Evolutionary conservation across 805 yeast species (phyloP), one percentile per base, ranked within the genome.

Genomic region (Lipomyces anomalus): DNA sequence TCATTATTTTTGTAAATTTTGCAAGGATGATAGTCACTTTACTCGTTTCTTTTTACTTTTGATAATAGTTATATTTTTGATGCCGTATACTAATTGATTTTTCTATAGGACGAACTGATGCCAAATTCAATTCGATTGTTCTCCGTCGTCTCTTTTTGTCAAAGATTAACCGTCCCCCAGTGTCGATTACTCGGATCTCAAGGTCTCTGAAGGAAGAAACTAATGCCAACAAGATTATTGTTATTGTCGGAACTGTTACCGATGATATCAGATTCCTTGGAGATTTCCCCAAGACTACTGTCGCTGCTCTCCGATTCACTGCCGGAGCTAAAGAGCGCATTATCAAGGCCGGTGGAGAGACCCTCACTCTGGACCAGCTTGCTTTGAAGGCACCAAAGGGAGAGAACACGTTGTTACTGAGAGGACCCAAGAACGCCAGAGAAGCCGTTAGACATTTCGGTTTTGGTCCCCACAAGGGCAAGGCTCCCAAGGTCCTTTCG

Each of bases 391-490:
- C 97, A 72, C 99, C 99, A 75, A 88, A 89, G 74, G 99, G 99
- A 76, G 83, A 86, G 75, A 92, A 92, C 95, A 92, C 98, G 63
- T 76, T 92, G 73, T 76, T 90, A 68, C 78, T 92, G 72, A 87
- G 97, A 80, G 99, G 99, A 74, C 95, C 97, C 77, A 88, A 97
- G 85, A 80, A 78, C 77, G 70, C 95, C 74, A 87, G 99, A 81
- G 97, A 92, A 80, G 97, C 97, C 67, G 97, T 87, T 67, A 87
- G 97, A 80, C 97, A 92, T 84, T 92, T 92, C 72, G 99, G 99
- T 74, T 71, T 90, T 74, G 99, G 99, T 79, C 99, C 99, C 70
- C 98, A 92, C 94, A 87, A 87, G 82, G 76, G 80, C 78, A 92
- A 92, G 87, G 97, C 97, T 69, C 99, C 99, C 77, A 88, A 94